phyloP scores from a whole-genome alignment of 768 basidiomycete species.

The Phylloporus sp. region DNA sequence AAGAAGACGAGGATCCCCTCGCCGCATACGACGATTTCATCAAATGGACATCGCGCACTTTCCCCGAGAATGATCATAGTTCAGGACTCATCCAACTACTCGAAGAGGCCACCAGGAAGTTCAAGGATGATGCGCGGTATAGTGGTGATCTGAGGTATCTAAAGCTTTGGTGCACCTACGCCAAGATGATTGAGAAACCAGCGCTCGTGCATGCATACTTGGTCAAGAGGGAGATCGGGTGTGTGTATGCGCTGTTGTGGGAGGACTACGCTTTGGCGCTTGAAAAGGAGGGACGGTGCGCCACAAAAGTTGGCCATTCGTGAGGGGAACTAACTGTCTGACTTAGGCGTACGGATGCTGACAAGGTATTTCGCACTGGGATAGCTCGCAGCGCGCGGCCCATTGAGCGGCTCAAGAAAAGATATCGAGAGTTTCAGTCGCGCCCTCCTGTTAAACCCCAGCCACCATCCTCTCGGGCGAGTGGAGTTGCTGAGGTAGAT shows the following conservation, averaged over 20 bases:
- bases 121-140: slow-evolving; percentile 81
- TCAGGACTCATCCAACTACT: slow-evolving; percentile 80
- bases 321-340: slow-evolving; percentile 4
- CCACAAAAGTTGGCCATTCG: slow-evolving; percentile 1
- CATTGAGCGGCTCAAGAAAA: slow-evolving; percentile 74
- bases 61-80: slow-evolving; percentile 59
- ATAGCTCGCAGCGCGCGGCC: slow-evolving; percentile 81
- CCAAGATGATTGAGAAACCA: slow-evolving; percentile 71
- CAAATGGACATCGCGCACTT: slow-evolving; percentile 83
- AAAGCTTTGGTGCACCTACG: slow-evolving; percentile 88
- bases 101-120: slow-evolving; percentile 77
- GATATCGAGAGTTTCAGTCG: slow-evolving; percentile 75
- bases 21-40: slow-evolving; percentile 84
- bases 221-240: slow-evolving; percentile 70
- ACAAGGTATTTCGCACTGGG: slow-evolving; percentile 75
- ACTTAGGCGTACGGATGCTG: slow-evolving; percentile 69
- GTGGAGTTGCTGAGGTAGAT: slow-evolving; percentile 25
- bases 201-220: slow-evolving; percentile 70
- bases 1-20: slow-evolving; percentile 83
- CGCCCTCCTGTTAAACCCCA: slow-evolving; percentile 36
- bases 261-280: slow-evolving; percentile 85
- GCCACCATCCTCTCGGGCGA: slow-evolving; percentile 21
- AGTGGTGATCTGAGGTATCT: slow-evolving; percentile 87
- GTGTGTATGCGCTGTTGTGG: slow-evolving; percentile 74
- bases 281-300: slow-evolving; percentile 76